These are phyloP conservation scores for Chaetomium tenue DNA, from an alignment of 495 filamentous ascomycete species.

Conservation along the genomic window DNA sequence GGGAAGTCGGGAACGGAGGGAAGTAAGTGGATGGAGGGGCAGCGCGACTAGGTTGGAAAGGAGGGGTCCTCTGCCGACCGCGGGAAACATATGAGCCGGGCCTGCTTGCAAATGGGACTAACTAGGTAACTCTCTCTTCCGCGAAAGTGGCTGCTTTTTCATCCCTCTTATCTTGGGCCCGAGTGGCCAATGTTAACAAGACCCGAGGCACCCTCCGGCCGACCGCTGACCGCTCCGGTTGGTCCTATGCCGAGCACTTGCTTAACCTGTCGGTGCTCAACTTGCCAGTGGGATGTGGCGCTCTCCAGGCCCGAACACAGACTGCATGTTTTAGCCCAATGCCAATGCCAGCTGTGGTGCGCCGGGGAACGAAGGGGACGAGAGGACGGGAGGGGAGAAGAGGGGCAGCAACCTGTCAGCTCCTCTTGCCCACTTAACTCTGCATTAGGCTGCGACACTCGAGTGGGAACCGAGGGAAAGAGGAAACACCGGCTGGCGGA, in stretches of 20 bases:
- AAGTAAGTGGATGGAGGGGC: conserved; percentile 4
- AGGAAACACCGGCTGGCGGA: conserved; percentile 6
- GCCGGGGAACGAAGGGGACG: background rate
- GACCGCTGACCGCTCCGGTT: conserved; percentile 7
- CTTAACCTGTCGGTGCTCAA: background rate
- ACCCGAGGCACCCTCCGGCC: conserved; percentile 15
- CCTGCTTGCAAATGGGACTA: too few relatives aligned
- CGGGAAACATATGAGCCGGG: background rate
- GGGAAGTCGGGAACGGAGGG: background rate
- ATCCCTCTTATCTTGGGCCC: conserved; percentile 23
- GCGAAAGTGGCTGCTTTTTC: background rate
- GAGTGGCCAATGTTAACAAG: conserved; percentile 22
- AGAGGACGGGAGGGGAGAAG: background rate
- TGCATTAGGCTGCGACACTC: conserved; percentile 13
- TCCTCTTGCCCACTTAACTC: background rate
- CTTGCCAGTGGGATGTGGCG: conserved; percentile 1
- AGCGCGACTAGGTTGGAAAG: background rate
- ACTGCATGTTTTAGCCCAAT: conserved; percentile 14
- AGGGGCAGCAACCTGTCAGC: conserved; percentile 2
- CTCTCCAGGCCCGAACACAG: conserved; percentile 15
- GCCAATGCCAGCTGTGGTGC: conserved; percentile 15
- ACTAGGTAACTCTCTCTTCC: background rate
- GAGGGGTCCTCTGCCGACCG: conserved; percentile 8
- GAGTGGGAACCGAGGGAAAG: background rate
- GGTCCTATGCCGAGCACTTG: background rate